phyloP scores from a whole-genome alignment of 345 rosid species.

The Citrus inodora region DNA sequence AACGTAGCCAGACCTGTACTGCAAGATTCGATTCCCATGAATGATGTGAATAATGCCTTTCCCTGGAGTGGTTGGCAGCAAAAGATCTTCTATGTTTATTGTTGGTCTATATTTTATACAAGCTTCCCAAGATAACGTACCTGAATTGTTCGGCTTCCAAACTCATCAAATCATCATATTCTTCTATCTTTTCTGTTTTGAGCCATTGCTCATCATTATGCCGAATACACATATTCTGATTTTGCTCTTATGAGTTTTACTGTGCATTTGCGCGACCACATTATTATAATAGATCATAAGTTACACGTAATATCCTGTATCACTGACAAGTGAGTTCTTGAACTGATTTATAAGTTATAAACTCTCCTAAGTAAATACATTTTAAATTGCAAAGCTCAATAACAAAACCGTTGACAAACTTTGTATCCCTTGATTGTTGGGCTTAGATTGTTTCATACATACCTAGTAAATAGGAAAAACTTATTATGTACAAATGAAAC shows the following conservation, averaged over 20 bases:
- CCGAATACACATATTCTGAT: conserved; percentile 10
- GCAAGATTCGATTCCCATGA: neutral
- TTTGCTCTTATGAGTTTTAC: neutral
- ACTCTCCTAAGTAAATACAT: no score
- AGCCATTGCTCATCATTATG: conserved; percentile 10
- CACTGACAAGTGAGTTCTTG: no score
- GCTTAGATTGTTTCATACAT: no score
- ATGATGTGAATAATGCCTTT: conserved; percentile 1
- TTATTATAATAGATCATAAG: neutral
- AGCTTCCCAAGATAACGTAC: neutral
- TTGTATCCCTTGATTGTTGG: no score
- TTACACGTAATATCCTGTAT: no score
- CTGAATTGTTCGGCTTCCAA: neutral
- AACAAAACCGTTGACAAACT: no score
- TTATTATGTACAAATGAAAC: no score
- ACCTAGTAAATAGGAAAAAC: no score
- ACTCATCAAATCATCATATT: conserved; percentile 13
- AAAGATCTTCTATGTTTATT: neutral
- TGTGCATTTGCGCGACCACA: neutral
- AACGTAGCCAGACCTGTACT: neutral
- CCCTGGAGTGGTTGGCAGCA: neutral
- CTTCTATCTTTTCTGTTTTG: neutral
- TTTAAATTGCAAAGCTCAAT: no score
- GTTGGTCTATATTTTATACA: neutral
- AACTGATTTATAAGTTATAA: no score